Percentiles rank a stretch among this genome's conserved stretches.
These are phyloP conservation scores for Phytophthora pistaciae DNA, from an alignment of 352 stramenopile genomes.

Conservation along the genomic window DNA sequence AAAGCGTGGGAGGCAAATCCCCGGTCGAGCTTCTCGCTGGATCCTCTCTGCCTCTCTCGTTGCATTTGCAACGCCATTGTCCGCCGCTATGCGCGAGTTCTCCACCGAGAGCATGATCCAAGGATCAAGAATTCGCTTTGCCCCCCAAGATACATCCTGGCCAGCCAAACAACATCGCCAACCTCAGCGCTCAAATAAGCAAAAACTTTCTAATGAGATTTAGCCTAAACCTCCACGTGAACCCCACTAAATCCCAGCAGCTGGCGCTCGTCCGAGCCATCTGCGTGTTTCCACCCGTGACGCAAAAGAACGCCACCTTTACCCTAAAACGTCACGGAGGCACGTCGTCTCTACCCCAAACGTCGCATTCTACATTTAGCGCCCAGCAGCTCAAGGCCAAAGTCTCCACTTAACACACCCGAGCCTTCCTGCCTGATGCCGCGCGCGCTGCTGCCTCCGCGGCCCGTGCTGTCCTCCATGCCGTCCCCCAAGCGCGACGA, in stretches of 20 bases:
- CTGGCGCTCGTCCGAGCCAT: conserved; percentile 13
- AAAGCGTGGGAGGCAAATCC: not conserved
- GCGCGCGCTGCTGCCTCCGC: conserved; percentile 16
- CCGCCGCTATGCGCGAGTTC: not conserved
- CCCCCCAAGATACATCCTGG: conserved; percentile 23
- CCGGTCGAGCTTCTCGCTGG: not conserved
- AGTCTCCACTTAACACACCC: not conserved
- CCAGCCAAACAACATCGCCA: conserved; percentile 6
- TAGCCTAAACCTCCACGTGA: not conserved
- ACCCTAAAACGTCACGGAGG: conserved; percentile 4
- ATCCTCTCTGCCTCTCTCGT: not conserved
- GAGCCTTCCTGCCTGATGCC: too few relatives aligned
- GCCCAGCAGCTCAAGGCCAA: conserved; percentile 1
- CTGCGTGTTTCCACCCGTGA: conserved; percentile 14
- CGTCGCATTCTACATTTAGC: conserved; percentile 25
- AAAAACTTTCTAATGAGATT: not conserved
- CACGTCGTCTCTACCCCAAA: conserved; percentile 12
- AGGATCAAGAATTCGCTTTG: not conserved
- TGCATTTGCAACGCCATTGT: not conserved
- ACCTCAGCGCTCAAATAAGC: not conserved
- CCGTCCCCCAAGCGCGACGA: conserved; percentile 11
- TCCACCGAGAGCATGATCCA: conserved; percentile 5
- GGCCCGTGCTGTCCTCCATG: conserved; percentile 8
- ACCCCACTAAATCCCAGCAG: conserved; percentile 29
- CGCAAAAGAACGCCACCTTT: conserved; percentile 13